Base-by-base conservation (phyloP, 2,329 filamentous ascomycete genomes). In the Mycosphaerella sp. region DNA sequence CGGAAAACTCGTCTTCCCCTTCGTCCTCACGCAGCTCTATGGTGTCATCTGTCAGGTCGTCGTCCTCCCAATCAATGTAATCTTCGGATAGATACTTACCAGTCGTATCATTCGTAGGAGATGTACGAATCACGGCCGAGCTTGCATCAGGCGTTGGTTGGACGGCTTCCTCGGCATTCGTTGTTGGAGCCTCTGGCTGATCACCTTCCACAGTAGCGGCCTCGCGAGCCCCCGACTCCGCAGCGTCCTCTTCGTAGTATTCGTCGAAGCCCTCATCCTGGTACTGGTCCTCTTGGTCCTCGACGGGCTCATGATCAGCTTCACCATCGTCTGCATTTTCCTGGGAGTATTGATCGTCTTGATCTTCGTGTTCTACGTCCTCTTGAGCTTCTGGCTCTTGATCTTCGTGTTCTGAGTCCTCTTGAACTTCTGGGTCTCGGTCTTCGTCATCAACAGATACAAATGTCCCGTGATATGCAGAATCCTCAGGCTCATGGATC, bases 71-170 rank as follows among this genome's bases (percentile, higher is more conserved):
- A 32, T 62, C 57, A 25, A 64, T 61, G 4, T 56, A 35, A 10
- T 62, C 55, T 13, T 62, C 59, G 41, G 35, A 18, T 18, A 50
- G 25, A 41, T 59, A 62, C 63, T 66, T 58, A 66, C 63, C 64
- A 56, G 53, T 54, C 18, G 44, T 42, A 30, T 56, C 55, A 41
- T 61, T 56, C 44, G 56, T 48, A 17, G 47, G 17, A 50, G 59
- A 56, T 25, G 50, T 58, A 46, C 57, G 57, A 56, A 59, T 49
- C 41, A 58, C 59, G 16, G 49, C 58, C 52, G 61, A 62, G 53
- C 56, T 62, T 47, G 56, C 57, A 52, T 55, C 41, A 39, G 61
- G 62, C 17, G 55, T 54, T 14, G 54, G 52, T 40, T 52, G 13
- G 28, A 48, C 48, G 32, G 36, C 17, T 21, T 51, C 53, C 25